Evolutionary conservation across 2,329 filamentous ascomycete species (phyloP), one percentile per base, ranked within the genome.

Genomic region (Pestalotiopsis sp.): DNA sequence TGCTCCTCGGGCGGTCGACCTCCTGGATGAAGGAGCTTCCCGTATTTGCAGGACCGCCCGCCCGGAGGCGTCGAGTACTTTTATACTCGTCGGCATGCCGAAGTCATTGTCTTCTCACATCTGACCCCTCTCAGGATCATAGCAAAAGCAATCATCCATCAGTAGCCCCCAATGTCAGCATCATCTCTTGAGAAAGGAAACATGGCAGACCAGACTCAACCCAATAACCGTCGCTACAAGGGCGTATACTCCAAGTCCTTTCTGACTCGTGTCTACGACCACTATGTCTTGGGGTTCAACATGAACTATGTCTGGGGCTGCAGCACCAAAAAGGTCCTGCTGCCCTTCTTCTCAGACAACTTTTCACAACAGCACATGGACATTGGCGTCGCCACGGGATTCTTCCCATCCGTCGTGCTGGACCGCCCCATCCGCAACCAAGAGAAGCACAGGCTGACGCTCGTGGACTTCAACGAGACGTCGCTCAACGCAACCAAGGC

Each of bases 351-450:
- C 73, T 68, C 68, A 61, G 72, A 77, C 40, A 73, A 79, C 69
- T 77, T 82, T 67, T 77, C 78, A 5, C 62, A 70, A n/a, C 72
- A 74, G 31, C 81, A 83, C 67, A 77, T 83, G 23, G 81, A 83
- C 71, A 74, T 80, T 27, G 81, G 81, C 63, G 80, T 82, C n/a
- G 81, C 78, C 1, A 79, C 79, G 2, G 81, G 80, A 12, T 83
- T 77, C 70, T 82, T 80, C 63, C 80, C 79, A 1, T 74, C 77
- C 31, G 69, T 68, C 12, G 74, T 77, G 4, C 71, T 80, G 27
- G 60, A 68, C 14, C 38, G 74, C 3, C 69, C 68, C 1, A 70
- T 71, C 58, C 68, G 71, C 57, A 62, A 56, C 27, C 27, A 66
- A 61, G 64, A 70, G 64, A 73, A 68, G 61, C 75, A 78, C 52